Base-by-base conservation (phyloP, 768 basidiomycete species). In the Boletus patriciae region DNA sequence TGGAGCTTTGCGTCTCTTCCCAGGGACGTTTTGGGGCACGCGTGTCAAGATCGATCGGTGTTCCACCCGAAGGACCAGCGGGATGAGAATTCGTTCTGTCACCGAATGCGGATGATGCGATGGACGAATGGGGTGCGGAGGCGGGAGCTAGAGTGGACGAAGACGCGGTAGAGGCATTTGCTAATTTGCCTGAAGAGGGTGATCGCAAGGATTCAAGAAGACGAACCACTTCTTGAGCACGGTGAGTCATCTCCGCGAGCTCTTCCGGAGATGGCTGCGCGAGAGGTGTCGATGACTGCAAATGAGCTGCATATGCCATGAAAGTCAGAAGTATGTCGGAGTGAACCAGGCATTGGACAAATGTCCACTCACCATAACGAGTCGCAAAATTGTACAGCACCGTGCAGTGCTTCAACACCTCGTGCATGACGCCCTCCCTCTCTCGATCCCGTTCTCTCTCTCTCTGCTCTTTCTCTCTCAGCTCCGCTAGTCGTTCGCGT, bases 11-110 rank as follows among this genome's bases (percentile, higher is more conserved):
- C 13, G 68, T 70, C 58, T 90, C 89, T 70, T 90, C 89, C 89
- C 90, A 91, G 49, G 89, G 88, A 52, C 89, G 71, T 66, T 90
- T 92, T 18, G 87, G 88, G 4, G 85, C 80, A 25, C 89, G 81
- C 19, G 67, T 50, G 51, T 71, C 70, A 8, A 69, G 59, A 47
- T 71, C 70, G 45, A 64, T 69, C 29, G 67, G 44, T 41, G 58
- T 23, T 19, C 62, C 58, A 33, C 58, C 50, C n/a, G 58, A 66
- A 21, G 68, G 45, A n/a, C 68, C 64, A 43, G 74, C 71, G 46
- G 76, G 66, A 36, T 61, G 62, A 25, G 66, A 42, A 57, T 55
- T 62, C n/a, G 38, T 50, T 49, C 59, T 58, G 36, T 64, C 65
- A 27, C 62, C 64, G 29, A 68, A 68, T 31, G 62, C 38, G 21